Percentiles rank a stretch among this genome's conserved stretches.
phyloP scores from a whole-genome alignment of 1,139 yeast species.

The Taphrina pruni region DNA sequence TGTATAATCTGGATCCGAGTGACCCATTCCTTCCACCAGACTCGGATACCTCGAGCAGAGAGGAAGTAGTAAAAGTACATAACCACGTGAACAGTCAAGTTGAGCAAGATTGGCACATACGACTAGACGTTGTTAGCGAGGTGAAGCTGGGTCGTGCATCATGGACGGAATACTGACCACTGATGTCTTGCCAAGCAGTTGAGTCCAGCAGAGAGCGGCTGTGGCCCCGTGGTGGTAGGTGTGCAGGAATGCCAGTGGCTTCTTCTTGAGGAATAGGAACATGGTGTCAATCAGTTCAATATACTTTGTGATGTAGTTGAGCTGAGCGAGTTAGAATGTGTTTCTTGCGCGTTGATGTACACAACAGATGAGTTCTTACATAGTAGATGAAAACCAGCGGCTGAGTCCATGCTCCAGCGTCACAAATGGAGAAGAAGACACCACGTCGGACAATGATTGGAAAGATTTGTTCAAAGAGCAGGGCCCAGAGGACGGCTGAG shows the following conservation, averaged over 20 bases:
- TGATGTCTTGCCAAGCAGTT: slow-evolving; percentile 85
- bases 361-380: slow-evolving; percentile 48
- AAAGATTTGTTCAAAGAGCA: slow-evolving; percentile 80
- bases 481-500: slow-evolving; percentile 69
- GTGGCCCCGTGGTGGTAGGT: slow-evolving; percentile 99
- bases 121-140: slow-evolving; percentile 52
- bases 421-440: slow-evolving; percentile 81
- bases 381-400: slow-evolving; percentile 78
- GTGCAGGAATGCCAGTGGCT: slow-evolving; percentile 71
- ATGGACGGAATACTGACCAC: slow-evolving; percentile 50
- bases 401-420: slow-evolving; percentile 80
- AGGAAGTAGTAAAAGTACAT: slow-evolving; percentile 99
- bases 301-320: slow-evolving; percentile 52
- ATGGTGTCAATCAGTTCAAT: slow-evolving; percentile 91
- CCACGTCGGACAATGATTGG: slow-evolving; percentile 84
- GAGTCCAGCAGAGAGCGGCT: slow-evolving; percentile 92
- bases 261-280: slow-evolving; percentile 87
- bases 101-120: slow-evolving; percentile 92
- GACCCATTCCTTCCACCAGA: slow-evolving; percentile 99
- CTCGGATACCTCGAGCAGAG: slow-evolving; percentile 90
- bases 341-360: not conserved
- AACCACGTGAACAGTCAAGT: slow-evolving; percentile 90
- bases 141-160: too few species aligned
- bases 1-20: slow-evolving; percentile 95
- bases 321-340: slow-evolving; percentile 5